phyloP scores from a whole-genome alignment of 306 rosid species.

The Sophora flavescens region DNA sequence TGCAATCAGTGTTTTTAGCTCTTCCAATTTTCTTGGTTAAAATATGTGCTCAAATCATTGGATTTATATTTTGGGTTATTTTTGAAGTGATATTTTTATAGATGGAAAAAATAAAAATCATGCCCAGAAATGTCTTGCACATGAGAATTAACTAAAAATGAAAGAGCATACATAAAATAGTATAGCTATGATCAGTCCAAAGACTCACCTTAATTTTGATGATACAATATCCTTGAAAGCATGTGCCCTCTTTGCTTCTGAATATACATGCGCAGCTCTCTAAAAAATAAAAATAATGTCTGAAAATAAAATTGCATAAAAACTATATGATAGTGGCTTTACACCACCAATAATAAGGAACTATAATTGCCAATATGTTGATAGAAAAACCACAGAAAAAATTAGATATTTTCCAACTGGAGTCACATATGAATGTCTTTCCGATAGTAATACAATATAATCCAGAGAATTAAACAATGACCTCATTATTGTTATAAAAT shows the following conservation, averaged over 20 bases:
- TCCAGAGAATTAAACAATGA: background rate
- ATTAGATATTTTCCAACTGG: background rate
- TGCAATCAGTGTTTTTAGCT: background rate
- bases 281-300: slow-evolving; percentile 53
- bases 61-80: background rate
- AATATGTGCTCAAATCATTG: background rate
- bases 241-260: slow-evolving; percentile 76
- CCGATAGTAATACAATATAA: background rate
- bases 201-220: slow-evolving; percentile 56
- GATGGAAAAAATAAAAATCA: background rate
- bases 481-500: background rate
- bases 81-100: background rate
- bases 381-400: background rate
- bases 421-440: background rate
- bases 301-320: slow-evolving; percentile 35
- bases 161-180: background rate
- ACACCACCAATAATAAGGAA: too few relatives aligned
- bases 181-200: background rate
- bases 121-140: background rate
- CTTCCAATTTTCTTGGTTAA: background rate
- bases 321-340: background rate
- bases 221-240: slow-evolving; percentile 70
- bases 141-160: background rate
- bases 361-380: background rate
- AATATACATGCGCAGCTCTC: slow-evolving; percentile 82